Evolutionary conservation across 106 monocot species (phyloP).

Genomic region (Apostasia shenzhenica): DNA sequence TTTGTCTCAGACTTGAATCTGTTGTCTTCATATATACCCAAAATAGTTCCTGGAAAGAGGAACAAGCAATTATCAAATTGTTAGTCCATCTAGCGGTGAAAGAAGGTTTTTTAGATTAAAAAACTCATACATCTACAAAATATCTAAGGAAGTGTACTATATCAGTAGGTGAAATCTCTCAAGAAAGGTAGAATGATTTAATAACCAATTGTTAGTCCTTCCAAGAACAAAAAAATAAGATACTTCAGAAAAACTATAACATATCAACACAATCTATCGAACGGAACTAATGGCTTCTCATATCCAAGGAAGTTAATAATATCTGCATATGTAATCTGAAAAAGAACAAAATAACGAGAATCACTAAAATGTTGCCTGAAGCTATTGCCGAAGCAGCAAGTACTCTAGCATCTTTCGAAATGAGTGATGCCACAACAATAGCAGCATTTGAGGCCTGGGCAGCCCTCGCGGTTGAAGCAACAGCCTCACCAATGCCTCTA

Average conservation of each 20-base stretch:
- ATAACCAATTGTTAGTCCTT: neutral
- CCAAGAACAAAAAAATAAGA: neutral
- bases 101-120: neutral
- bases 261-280: too few relatives aligned
- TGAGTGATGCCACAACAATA: slow-evolving; percentile 55
- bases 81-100: neutral
- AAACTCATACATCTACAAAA: neutral
- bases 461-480: slow-evolving; percentile 65
- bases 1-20: slow-evolving; percentile 93
- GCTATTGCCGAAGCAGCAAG: slow-evolving; percentile 66
- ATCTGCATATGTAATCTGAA: too few relatives aligned
- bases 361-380: slow-evolving; percentile 34
- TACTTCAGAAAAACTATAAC: too few relatives aligned
- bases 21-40: slow-evolving; percentile 75
- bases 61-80: slow-evolving; percentile 4
- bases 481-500: slow-evolving; percentile 63
- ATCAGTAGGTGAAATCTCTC: neutral
- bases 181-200: neutral
- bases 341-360: neutral
- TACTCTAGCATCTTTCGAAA: slow-evolving; percentile 43
- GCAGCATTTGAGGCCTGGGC: slow-evolving; percentile 71
- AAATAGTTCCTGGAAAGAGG: slow-evolving; percentile 52
- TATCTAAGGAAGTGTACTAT: neutral
- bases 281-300: too few relatives aligned
- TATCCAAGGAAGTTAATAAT: too few relatives aligned